Base-by-base conservation (phyloP, 2,329 filamentous ascomycete species). In the Pestalotiopsis sp. region DNA sequence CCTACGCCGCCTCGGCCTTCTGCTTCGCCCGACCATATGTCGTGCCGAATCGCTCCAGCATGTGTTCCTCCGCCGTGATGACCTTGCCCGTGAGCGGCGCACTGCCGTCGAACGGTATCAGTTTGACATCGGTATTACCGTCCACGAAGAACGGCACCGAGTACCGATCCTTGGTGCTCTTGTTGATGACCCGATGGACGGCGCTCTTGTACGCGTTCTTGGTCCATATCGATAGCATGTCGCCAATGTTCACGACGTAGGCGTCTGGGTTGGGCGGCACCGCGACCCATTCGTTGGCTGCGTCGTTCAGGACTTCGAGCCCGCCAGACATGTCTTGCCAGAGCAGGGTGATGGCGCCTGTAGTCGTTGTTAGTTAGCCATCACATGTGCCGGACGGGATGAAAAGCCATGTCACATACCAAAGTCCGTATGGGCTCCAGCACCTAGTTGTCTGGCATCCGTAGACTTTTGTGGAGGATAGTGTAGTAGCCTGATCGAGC, bases 31-130 rank as follows among this genome's bases (percentile, higher is more conserved):
- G 62, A 20, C 71, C 72, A 68, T 76, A 79, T 11, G 75, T 76
- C 12, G 73, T 74, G 2, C 74, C 75, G 49, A 78, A 73, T 14
- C 77, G 67, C 66, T 76, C 72, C 23, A 80, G 69, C 77, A 80
- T 77, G 63, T 80, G 76, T 66, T 77, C 74, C 67, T 78, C 77
- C 0, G 74, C 75, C 6, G 77, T 80, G 23, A 76, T 38, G 12
- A 72, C 70, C 55, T 65, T 70, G 1, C 73, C 73, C 9, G 69
- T 74, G 14, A 68, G 63, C 5, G 74, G 74, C 66, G 69, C 70
- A 64, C 75, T 76, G 14, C 76, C 76, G 62, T 79, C 78, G 17
- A 80, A 72, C 1, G 79, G 78, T 3, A 69, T 62, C 52, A 81
- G 72, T 70, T 74, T 71, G 12, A 75, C 73, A 64, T 75, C 74